Conservation (phyloP, 768 basidiomycete species). For the Lepiota venenata region DNA sequence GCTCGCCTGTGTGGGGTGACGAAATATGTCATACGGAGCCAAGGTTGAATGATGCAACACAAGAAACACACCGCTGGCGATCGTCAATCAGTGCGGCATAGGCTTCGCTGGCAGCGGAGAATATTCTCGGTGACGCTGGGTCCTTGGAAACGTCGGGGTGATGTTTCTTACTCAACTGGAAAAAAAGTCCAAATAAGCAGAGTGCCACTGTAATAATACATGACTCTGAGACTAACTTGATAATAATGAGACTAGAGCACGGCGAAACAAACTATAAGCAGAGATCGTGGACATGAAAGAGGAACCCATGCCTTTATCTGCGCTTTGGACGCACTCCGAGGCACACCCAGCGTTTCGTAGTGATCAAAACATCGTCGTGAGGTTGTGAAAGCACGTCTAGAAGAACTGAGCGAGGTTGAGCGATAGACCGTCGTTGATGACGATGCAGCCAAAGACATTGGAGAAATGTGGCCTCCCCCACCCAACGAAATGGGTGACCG, state of each 20-base stretch:
- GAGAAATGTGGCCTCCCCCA: constrained; percentile 19
- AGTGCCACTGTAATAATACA: neutral
- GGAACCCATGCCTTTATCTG: constrained; percentile 36
- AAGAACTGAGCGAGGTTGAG: neutral
- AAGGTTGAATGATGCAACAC: neutral
- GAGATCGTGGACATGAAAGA: neutral
- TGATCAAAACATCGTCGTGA: constrained; percentile 24
- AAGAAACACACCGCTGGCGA: constrained; percentile 33
- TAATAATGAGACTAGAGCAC: constrained; percentile 38
- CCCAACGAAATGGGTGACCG: neutral
- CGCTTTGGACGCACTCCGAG: constrained; percentile 33
- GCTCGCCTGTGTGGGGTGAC: constrained; percentile 29
- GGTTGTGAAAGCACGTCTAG: constrained; percentile 19
- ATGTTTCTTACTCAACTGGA: constrained; percentile 42
- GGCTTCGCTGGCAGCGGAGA: constrained; percentile 38
- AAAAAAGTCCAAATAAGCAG: neutral
- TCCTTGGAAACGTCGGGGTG: constrained; percentile 48
- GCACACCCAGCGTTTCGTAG: constrained; percentile 39
- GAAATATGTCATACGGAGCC: neutral
- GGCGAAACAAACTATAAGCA: neutral
- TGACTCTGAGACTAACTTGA: constrained; percentile 22
- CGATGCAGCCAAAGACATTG: constrained; percentile 11
- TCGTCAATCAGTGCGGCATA: constrained; percentile 43
- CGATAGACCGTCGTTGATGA: neutral
- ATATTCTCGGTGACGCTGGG: constrained; percentile 33